These are phyloP conservation scores for Quercus dentata DNA, from an alignment of 306 rosid species.

Conservation along the genomic window DNA sequence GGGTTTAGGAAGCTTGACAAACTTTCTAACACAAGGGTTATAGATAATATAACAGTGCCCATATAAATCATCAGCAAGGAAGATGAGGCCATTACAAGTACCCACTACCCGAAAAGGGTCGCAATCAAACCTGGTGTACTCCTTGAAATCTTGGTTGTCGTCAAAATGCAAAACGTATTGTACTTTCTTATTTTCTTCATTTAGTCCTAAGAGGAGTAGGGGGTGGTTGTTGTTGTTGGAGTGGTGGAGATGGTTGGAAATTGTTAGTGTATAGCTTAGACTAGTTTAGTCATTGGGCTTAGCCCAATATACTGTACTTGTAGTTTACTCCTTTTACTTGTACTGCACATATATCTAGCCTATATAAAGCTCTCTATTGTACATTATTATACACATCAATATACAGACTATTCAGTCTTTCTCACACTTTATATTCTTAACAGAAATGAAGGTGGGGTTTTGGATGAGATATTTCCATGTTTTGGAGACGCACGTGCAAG, in stretches of 20 bases:
- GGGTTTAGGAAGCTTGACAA: not conserved
- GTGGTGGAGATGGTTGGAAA: not conserved
- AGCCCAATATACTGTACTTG: too few relatives aligned
- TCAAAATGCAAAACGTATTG: constrained; percentile 1
- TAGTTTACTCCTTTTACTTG: too few relatives aligned
- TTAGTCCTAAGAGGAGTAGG: not conserved
- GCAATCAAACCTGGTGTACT: not conserved
- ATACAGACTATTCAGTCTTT: too few relatives aligned
- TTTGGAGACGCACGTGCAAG: not conserved
- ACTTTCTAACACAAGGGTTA: constrained; percentile 2
- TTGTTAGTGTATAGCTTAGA: too few relatives aligned
- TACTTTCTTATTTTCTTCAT: too few relatives aligned
- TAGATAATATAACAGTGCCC: not conserved
- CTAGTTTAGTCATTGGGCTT: too few relatives aligned
- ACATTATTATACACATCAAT: too few relatives aligned
- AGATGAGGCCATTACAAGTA: constrained; percentile 10
- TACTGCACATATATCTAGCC: too few relatives aligned
- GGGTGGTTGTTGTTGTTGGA: not conserved
- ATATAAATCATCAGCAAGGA: not conserved
- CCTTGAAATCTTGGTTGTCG: not conserved
- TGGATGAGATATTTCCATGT: not conserved
- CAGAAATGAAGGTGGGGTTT: not conserved
- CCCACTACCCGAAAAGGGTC: not conserved
- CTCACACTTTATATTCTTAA: too few relatives aligned
- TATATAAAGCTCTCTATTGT: too few relatives aligned